Base-by-base conservation (phyloP, 2,329 filamentous ascomycete species). In the Pseudogymnoascus sp. region DNA sequence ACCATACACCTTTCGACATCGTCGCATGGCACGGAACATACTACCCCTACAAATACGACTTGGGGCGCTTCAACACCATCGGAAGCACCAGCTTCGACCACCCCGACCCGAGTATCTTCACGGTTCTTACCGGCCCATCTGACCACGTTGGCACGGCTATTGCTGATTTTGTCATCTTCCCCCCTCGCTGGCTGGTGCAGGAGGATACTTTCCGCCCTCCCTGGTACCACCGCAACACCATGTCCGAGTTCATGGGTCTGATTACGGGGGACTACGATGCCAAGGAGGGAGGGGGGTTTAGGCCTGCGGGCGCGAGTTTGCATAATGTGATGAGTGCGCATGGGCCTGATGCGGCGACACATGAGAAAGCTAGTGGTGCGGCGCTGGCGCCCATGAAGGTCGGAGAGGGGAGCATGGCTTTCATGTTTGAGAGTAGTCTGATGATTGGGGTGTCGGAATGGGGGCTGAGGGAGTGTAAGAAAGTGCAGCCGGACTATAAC, bases 11-110 rank as follows among this genome's bases (percentile, higher is more conserved):
- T 0, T 92, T 91, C 68, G 88, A 92, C 67, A 83, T 92, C 0
- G 88, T 91, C 2, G 87, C 85, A 2, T 92, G 88, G 88, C 88
- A 92, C 70, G 89, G 89, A 47, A 88, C 84, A 64, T 91, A 91
- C 74, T 87, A 88, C 63, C 89, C 89, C 0, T 90, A 85, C 80
- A 92, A 92, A 74, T 92, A 92, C 75, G 89, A 91, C 68, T 80
- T 92, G 1, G 87, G 86, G 25, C 83, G 87, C 33, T 92, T 91
- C 78, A 88, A 87, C 74, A 84, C 83, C 43, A 85, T 92, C 47
- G 89, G 88, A 18, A 84, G 80, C 60, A 84, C 90, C 65, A 87
- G 84, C 6, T 90, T 83, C 69, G 89, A 92, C 71, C 89, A 92
- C 69, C 88, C 88, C 1, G 89, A 92, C 69, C 89, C 89, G 0